Conservation (phyloP, 257 asterid genomes). For the Plantago ovata region DNA sequence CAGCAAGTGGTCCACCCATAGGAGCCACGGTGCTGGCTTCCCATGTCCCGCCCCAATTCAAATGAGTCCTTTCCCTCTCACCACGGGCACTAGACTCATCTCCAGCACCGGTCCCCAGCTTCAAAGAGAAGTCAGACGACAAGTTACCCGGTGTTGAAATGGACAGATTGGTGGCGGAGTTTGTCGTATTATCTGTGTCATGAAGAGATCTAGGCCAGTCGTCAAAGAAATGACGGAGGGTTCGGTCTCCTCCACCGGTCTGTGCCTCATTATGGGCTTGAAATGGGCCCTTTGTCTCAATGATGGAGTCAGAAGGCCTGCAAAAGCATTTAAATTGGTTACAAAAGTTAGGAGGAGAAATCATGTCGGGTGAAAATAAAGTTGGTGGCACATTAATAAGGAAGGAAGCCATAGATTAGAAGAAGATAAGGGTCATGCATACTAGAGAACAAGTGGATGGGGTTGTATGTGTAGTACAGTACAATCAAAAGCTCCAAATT, state of each 20-base stretch:
- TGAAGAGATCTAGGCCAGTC: slow-evolving; percentile 71
- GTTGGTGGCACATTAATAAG: slow-evolving; percentile 21
- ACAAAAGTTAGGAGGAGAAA: slow-evolving; percentile 12
- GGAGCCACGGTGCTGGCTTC: slow-evolving; percentile 39
- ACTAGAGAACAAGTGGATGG: slow-evolving; percentile 41
- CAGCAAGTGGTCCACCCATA: slow-evolving; percentile 86
- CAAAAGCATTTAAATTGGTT: slow-evolving; percentile 8
- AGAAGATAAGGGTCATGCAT: slow-evolving; percentile 9
- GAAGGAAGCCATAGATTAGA: slow-evolving; percentile 7
- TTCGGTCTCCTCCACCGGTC: slow-evolving; percentile 40
- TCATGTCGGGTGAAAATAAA: not conserved
- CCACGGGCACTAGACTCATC: slow-evolving; percentile 24
- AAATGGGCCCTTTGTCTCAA: slow-evolving; percentile 31
- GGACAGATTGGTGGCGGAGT: slow-evolving; percentile 52
- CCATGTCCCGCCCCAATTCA: slow-evolving; percentile 44
- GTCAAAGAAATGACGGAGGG: slow-evolving; percentile 68
- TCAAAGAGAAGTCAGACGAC: slow-evolving; percentile 63
- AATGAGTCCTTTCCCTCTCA: slow-evolving; percentile 30
- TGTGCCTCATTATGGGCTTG: slow-evolving; percentile 32
- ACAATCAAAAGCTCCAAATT: slow-evolving; percentile 24
- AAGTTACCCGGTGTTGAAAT: slow-evolving; percentile 54
- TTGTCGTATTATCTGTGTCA: slow-evolving; percentile 26
- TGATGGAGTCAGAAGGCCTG: slow-evolving; percentile 45
- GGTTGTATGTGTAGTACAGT: slow-evolving; percentile 27
- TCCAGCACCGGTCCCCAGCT: slow-evolving; percentile 59